Conservation (phyloP, 768 basidiomycete genomes). For the Podaxis sp. region DNA sequence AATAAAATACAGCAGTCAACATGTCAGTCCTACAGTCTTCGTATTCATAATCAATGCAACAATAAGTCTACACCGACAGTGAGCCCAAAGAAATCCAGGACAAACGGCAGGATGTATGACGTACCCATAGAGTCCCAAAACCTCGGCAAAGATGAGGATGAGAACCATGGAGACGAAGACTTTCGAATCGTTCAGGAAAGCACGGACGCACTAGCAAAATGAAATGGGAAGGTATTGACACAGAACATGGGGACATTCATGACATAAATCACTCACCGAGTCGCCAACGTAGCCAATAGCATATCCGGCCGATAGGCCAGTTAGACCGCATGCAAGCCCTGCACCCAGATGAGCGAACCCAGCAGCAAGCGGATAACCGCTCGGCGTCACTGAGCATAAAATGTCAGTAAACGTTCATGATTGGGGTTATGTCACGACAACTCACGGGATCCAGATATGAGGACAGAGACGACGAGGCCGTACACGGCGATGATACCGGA, state of each 20-base stretch:
- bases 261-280: constrained; percentile 56
- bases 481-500: constrained; percentile 98
- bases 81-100: not conserved
- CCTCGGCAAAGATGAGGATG: constrained; percentile 91
- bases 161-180: constrained; percentile 97
- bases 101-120: constrained; percentile 22
- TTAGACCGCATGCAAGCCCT: constrained; percentile 87
- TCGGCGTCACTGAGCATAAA: constrained; percentile 50
- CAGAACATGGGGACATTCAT: not conserved
- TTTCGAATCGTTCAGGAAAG: constrained; percentile 86
- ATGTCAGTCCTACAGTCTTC: constrained; percentile 23
- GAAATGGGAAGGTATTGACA: not conserved
- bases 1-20: constrained; percentile 9
- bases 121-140: constrained; percentile 85
- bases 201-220: constrained; percentile 72
- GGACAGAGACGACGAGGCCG: constrained; percentile 92
- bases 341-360: constrained; percentile 94
- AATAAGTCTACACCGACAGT: constrained; percentile 52
- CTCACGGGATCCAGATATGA: constrained; percentile 71
- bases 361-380: constrained; percentile 77
- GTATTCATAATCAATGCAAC: constrained; percentile 94
- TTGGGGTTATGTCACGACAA: constrained; percentile 14
- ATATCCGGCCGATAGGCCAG: constrained; percentile 91
- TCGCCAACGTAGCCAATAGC: constrained; percentile 95
- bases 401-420: constrained; percentile 14